Base-by-base conservation (phyloP, 345 rosid species). In the Erysimum cheiranthoides region DNA sequence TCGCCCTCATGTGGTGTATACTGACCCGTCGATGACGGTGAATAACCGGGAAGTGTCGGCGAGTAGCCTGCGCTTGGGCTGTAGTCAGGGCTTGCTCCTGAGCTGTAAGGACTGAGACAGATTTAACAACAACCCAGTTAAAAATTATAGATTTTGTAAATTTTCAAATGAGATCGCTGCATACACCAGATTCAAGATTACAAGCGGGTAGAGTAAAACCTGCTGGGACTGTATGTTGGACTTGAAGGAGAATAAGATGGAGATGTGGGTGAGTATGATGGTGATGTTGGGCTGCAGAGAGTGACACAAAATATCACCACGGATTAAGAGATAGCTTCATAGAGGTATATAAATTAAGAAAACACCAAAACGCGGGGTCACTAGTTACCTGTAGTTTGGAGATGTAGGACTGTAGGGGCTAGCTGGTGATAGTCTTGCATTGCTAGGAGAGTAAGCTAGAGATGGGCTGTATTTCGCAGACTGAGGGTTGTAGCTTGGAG, bases 401-500 rank as follows among this genome's bases (percentile, higher is more conserved):
- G 98, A 94, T 10, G 97, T 90, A 40, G 97, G 97, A 78, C 97
- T 92, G 82, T 95, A 92, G 4, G 99, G 97, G 78, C 93, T 90
- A 43, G 93, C 74, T 27, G 97, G 95, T 25, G 97, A 86, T 73
- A 94, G 71, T 69, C 96, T 85, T 17, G 98, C 92, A 73, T 91
- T 92, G 83, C 97, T 94, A 8, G 96, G 99, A 25, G 97, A 95
- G 83, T 92, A 92, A 4, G 93, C 97, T 57, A 85, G 73, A 9
- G 96, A 92, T 1, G 97, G 99, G 52, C 89, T 92, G 78, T 87
- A 94, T 76, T 93, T 86, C 6, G 86, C 86, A 9, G 88, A 84
- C 42, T 78, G 74, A 32, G 86, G 86, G 71, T 89, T 88, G 57
- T 87, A 89, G 73, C 79, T 87, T 14, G 92, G 96, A 38, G 95